These are phyloP conservation scores for Cubamyces lactineus DNA, from an alignment of 768 basidiomycete species.

Conservation along the genomic window DNA sequence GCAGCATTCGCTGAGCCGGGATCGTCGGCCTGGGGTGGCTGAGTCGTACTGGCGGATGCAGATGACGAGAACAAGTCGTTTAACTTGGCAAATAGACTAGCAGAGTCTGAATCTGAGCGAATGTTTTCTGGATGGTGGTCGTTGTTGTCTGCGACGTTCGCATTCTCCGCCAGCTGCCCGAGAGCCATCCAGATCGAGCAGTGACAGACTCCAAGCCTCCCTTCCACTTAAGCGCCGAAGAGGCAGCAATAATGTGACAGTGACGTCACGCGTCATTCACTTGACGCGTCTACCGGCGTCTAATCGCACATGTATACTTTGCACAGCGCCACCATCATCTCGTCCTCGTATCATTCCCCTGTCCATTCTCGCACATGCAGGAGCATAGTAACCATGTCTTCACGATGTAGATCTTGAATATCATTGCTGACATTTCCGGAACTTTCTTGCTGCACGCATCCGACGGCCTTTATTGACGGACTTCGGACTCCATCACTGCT, in stretches of 20 bases:
- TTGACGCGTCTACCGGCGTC: not conserved
- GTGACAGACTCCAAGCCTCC: too few species aligned
- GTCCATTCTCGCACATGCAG: not conserved
- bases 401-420: too few species aligned
- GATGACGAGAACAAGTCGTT: conserved; percentile 1
- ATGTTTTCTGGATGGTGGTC: too few species aligned
- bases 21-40: not conserved
- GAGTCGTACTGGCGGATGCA: not conserved
- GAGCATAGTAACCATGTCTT: not conserved
- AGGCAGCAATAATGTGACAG: conserved; percentile 7
- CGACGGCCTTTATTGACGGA: too few species aligned
- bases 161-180: not conserved
- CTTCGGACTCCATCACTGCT: not conserved
- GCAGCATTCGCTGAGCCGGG: not conserved
- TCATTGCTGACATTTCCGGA: too few species aligned
- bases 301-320: not conserved
- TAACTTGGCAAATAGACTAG: not conserved
- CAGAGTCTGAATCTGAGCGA: too few species aligned
- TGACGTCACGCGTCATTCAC: conserved; percentile 19
- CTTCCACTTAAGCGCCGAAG: too few species aligned
- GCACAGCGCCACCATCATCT: conserved; percentile 2
- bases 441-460: too few species aligned
- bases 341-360: not conserved
- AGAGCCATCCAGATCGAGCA: not conserved
- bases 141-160: too few species aligned